A percentile compares a stretch with the other conserved stretches of the same genome.
These are phyloP conservation scores for Mycena belliarum DNA, from an alignment of 768 basidiomycete genomes.

Conservation along the genomic window DNA sequence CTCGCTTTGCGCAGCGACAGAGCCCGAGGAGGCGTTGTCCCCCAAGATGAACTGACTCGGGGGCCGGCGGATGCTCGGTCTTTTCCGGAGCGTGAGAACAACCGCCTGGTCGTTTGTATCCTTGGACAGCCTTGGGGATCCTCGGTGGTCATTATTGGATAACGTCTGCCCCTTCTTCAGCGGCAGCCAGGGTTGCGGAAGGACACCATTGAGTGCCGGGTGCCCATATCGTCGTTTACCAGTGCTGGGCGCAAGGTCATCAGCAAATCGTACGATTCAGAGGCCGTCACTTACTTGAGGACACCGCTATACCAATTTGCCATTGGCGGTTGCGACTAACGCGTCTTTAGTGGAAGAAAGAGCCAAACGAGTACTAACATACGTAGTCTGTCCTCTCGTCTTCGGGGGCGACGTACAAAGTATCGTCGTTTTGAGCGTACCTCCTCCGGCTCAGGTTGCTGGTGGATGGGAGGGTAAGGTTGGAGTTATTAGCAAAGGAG, in stretches of 20 bases:
- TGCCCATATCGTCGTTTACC: slow-evolving; percentile 94
- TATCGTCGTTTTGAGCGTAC: slow-evolving; percentile 93
- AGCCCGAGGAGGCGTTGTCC: slow-evolving; percentile 20
- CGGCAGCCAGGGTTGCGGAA: slow-evolving; percentile 95
- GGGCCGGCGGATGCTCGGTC: slow-evolving; percentile 55
- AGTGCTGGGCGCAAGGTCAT: slow-evolving; percentile 54
- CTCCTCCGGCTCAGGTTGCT: slow-evolving; percentile 84
- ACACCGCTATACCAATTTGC: slow-evolving; percentile 93
- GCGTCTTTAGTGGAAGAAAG: slow-evolving; percentile 11
- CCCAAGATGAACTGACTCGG: slow-evolving; percentile 20
- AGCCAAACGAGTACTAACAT: slow-evolving; percentile 22
- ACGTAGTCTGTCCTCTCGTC: slow-evolving; percentile 92
- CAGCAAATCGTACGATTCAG: neutral
- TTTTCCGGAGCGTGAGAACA: slow-evolving; percentile 78
- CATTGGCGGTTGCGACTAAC: slow-evolving; percentile 94
- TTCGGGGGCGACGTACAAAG: slow-evolving; percentile 92
- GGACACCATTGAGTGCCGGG: slow-evolving; percentile 89
- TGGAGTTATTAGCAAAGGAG: neutral
- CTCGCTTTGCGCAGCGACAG: slow-evolving; percentile 23
- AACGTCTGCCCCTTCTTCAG: slow-evolving; percentile 80
- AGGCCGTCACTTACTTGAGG: slow-evolving; percentile 67
- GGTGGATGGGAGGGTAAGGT: slow-evolving; percentile 25
- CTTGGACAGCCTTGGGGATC: slow-evolving; percentile 36
- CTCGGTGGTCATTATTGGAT: slow-evolving; percentile 54
- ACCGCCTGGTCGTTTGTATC: slow-evolving; percentile 60